Percentiles rank a stretch among this genome's conserved stretches.
phyloP scores from a whole-genome alignment of 768 basidiomycete genomes.

The Suillus luteus region DNA sequence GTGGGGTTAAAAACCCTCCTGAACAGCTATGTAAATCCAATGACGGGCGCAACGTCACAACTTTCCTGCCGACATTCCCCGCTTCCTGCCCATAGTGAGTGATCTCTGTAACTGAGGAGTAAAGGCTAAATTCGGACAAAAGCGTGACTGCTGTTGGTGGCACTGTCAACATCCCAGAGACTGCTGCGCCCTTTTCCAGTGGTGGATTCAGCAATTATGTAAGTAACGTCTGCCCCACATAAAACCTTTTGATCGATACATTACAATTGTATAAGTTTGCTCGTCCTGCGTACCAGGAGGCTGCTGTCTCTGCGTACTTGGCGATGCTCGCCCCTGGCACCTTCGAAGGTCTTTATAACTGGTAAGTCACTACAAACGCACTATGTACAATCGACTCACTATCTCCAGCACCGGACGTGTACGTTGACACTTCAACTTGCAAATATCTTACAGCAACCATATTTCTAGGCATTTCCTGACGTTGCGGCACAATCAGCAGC shows the following conservation, averaged over 20 bases:
- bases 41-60: constrained; percentile 52
- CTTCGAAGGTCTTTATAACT: constrained; percentile 62
- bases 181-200: constrained; percentile 51
- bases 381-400: constrained; percentile 5
- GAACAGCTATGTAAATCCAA: constrained; percentile 51
- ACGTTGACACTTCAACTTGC: constrained; percentile 21
- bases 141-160: constrained; percentile 80
- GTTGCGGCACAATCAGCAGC: constrained; percentile 58
- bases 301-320: constrained; percentile 47
- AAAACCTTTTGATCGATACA: background rate
- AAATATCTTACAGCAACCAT: background rate
- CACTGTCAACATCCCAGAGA: constrained; percentile 60
- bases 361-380: constrained; percentile 35
- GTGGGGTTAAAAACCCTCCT: constrained; percentile 27
- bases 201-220: constrained; percentile 45
- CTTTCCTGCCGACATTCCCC: constrained; percentile 64
- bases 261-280: constrained; percentile 39
- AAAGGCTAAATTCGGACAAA: background rate
- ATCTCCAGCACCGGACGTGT: constrained; percentile 53
- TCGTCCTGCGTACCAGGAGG: constrained; percentile 56
- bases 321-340: constrained; percentile 45
- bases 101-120: background rate
- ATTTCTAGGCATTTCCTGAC: constrained; percentile 57
- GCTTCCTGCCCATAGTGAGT: constrained; percentile 58
- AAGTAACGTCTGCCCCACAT: constrained; percentile 21